phyloP scores from a whole-genome alignment of 768 basidiomycete genomes.

The Arthromyces matolae region DNA sequence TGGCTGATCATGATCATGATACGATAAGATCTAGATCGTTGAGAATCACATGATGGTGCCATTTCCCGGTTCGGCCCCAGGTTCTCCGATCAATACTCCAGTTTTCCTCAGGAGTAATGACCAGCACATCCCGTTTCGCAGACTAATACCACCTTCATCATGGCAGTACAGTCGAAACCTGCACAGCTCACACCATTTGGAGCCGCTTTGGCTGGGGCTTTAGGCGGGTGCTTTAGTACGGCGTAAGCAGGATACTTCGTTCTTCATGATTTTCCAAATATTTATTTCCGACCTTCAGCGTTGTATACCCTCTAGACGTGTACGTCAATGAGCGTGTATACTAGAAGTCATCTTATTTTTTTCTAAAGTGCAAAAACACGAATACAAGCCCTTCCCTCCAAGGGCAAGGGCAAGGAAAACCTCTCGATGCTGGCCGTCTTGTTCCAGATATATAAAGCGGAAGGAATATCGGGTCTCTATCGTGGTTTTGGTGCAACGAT shows the following conservation, averaged over 20 bases:
- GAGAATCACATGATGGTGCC: constrained; percentile 15
- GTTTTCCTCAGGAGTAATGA: no score
- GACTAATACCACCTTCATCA: constrained; percentile 20
- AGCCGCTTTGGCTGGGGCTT: constrained; percentile 86
- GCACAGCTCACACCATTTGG: constrained; percentile 80
- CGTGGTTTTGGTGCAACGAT: constrained; percentile 94
- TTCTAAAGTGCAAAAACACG: constrained; percentile 83
- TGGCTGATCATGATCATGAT: background rate
- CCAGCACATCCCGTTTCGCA: no score
- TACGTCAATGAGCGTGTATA: constrained; percentile 34
- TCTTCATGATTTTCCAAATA: constrained; percentile 1
- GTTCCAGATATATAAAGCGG: constrained; percentile 67
- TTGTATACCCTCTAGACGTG: constrained; percentile 96
- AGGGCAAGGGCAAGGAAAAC: constrained; percentile 50
- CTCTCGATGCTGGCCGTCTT: constrained; percentile 64
- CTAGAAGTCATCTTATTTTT: background rate
- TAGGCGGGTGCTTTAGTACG: constrained; percentile 90
- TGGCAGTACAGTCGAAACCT: constrained; percentile 56
- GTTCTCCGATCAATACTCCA: no score
- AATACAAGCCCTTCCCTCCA: constrained; percentile 75
- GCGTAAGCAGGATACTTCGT: constrained; percentile 61
- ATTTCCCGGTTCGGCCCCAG: constrained; percentile 13
- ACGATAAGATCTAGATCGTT: background rate
- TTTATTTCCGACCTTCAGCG: constrained; percentile 39
- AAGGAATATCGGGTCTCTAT: constrained; percentile 83